These are phyloP conservation scores for Cladosporium austrohemisphaericum DNA, from an alignment of 2,329 filamentous ascomycete genomes.

Conservation along the genomic window DNA sequence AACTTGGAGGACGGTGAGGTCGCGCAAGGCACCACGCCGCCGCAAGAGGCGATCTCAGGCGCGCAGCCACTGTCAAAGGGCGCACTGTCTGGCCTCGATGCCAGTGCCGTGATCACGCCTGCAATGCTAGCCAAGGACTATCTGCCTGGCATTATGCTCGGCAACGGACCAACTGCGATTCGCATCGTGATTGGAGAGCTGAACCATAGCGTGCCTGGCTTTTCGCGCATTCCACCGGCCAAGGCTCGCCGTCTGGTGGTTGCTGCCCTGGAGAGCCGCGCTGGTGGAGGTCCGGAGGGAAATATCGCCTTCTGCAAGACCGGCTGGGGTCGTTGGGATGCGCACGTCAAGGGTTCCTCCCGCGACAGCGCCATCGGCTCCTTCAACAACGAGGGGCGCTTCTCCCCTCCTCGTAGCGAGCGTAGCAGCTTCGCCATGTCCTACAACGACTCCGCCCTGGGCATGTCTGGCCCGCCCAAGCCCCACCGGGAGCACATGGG, in stretches of 20 bases:
- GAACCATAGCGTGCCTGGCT: conserved; percentile 88
- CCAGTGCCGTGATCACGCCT: conserved; percentile 77
- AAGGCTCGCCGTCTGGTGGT: conserved; percentile 90
- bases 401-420: conserved; percentile 52
- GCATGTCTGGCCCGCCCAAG: conserved; percentile 27
- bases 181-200: conserved; percentile 93
- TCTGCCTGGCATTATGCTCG: conserved; percentile 82
- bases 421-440: conserved; percentile 36
- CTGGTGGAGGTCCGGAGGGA: conserved; percentile 57
- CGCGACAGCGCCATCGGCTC: conserved; percentile 36
- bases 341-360: conserved; percentile 60
- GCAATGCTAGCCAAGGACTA: conserved; percentile 83
- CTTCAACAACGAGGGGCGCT: conserved; percentile 32
- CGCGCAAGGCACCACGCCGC: conserved; percentile 34
- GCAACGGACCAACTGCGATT: conserved; percentile 87
- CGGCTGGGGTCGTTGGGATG: conserved; percentile 95
- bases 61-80: conserved; percentile 45
- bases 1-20: conserved; percentile 66
- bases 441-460: conserved; percentile 31
- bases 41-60: conserved; percentile 22
- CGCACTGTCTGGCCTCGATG: conserved; percentile 59
- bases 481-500: conserved; percentile 38
- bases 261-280: conserved; percentile 80
- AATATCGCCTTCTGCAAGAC: conserved; percentile 90
- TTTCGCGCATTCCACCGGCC: conserved; percentile 79